Base-by-base conservation (phyloP, 805 yeast genomes). In the Kazachstania viticola region DNA sequence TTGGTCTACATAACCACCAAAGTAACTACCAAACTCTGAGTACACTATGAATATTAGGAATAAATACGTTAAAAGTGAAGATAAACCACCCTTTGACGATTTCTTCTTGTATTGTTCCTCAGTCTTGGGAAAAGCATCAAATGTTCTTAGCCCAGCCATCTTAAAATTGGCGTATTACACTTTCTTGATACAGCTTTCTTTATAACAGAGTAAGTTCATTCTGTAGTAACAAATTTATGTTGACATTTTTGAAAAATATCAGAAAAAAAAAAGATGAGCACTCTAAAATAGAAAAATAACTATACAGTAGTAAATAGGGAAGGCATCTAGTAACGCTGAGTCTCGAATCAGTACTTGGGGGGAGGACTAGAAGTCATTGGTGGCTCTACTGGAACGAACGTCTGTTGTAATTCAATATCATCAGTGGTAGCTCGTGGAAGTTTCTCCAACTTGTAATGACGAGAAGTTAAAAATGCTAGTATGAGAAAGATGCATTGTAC, bases 1-100 rank as follows among this genome's bases (percentile, higher is more conserved):
- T 42, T 78, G 80, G 45, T 77, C 84, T 6, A 79, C 69, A 35
- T 67, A 68, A 3, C 96, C 96, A 33, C 91, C 94, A 35, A 87
- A 62, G 51, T 68, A 82, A 11, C 80, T 78, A 6, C 96, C 94
- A 18, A 85, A 58, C 50, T 87, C 93, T 11, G 82, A 71, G 82
- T 93, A 88, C 5, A 82, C 55, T 23, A 87, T 61, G 47, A 84
- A 71, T 12, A 83, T 46, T 13, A 80, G 69, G 36, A 69, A 64
- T 17, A 79, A 41, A n/a, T 69, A 63, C 12, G 85, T 74, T 29
- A 79, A 27, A 4, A 83, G 42, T 0, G 94, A 76, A 12, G 85
- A 71, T 13, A 71, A 51, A 4, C 91, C 87, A 22, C 95, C 95
- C 39, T 91, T 65, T 18, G 70, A 59, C 1, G 94, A 79, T 41